phyloP scores from a whole-genome alignment of 371 early-diverging fungal genomes.

The Lichtheimia corymbifera region DNA sequence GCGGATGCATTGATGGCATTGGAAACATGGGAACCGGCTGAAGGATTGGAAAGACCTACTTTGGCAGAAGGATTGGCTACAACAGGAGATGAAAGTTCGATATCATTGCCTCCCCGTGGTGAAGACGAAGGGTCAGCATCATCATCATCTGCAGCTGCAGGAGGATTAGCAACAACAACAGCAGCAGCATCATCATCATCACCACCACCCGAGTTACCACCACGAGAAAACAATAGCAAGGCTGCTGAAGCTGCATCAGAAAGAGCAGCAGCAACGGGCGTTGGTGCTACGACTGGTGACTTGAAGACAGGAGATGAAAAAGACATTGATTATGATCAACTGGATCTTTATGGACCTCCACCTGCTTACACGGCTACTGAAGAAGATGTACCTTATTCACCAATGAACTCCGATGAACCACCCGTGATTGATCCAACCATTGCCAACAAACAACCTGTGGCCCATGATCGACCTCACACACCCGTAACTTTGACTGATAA shows the following conservation, averaged over 20 bases:
- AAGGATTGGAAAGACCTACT: slow-evolving; percentile 44
- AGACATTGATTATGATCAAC: slow-evolving; percentile 22
- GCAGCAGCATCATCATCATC: slow-evolving; percentile 15
- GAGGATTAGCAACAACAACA: neutral
- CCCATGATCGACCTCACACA: neutral
- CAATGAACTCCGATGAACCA: slow-evolving; percentile 22
- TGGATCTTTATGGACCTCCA: slow-evolving; percentile 44
- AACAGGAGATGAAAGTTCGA: slow-evolving; percentile 4
- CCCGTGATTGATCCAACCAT: neutral
- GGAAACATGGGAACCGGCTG: slow-evolving; percentile 39
- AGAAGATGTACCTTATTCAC: slow-evolving; percentile 11
- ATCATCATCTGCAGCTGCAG: slow-evolving; percentile 1
- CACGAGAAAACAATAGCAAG: slow-evolving; percentile 3
- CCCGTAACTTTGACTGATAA: neutral
- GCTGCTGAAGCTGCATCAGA: slow-evolving; percentile 17
- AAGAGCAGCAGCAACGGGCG: slow-evolving; percentile 6
- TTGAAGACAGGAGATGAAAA: slow-evolving; percentile 22
- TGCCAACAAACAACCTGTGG: neutral
- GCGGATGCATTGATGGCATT: slow-evolving; percentile 44
- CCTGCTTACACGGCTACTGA: slow-evolving; percentile 33
- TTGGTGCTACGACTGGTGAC: slow-evolving; percentile 29
- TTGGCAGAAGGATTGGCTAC: slow-evolving; percentile 9
- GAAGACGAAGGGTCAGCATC: neutral
- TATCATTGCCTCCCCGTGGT: neutral
- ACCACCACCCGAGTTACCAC: slow-evolving; percentile 7